A percentile compares a stretch with the other conserved stretches of the same genome.
Evolutionary conservation across 371 early-diverging fungal genomes (phyloP).

Genomic region (Mucor circinelloides): DNA sequence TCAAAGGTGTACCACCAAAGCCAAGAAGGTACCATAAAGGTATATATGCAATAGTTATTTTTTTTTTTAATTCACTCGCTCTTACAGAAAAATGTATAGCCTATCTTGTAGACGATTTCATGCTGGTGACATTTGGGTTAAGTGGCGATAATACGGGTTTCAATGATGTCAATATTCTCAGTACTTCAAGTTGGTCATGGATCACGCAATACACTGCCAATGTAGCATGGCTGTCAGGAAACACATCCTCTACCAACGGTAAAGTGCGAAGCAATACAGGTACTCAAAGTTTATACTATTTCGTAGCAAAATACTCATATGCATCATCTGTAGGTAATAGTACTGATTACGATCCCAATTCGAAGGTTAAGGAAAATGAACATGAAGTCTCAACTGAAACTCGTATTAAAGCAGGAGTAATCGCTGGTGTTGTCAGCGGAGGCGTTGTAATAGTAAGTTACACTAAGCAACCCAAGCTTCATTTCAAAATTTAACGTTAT

Average conservation of each 20-base stretch:
- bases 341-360: conserved; percentile 13
- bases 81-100: conserved; percentile 9
- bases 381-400: conserved; percentile 11
- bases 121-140: conserved; percentile 36
- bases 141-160: conserved; percentile 23
- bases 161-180: conserved; percentile 28
- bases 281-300: not conserved
- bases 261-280: conserved; percentile 14
- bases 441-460: conserved; percentile 39
- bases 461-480: not conserved
- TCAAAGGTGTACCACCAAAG: conserved; percentile 37
- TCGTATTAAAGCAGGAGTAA: conserved; percentile 32
- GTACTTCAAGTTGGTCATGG: conserved; percentile 36
- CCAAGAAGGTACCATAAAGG: conserved; percentile 50
- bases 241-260: conserved; percentile 3
- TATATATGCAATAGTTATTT: not conserved
- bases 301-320: no score
- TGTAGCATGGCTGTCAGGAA: conserved; percentile 15
- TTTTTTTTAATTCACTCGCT: not conserved
- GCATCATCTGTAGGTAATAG: not conserved
- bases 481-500: not conserved
- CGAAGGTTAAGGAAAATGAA: not conserved
- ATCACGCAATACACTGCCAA: conserved; percentile 32
- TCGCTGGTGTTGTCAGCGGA: conserved; percentile 44
- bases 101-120: conserved; percentile 23